Base-by-base conservation (phyloP, 2,329 filamentous ascomycete species). In the Fonsecaea monophora region DNA sequence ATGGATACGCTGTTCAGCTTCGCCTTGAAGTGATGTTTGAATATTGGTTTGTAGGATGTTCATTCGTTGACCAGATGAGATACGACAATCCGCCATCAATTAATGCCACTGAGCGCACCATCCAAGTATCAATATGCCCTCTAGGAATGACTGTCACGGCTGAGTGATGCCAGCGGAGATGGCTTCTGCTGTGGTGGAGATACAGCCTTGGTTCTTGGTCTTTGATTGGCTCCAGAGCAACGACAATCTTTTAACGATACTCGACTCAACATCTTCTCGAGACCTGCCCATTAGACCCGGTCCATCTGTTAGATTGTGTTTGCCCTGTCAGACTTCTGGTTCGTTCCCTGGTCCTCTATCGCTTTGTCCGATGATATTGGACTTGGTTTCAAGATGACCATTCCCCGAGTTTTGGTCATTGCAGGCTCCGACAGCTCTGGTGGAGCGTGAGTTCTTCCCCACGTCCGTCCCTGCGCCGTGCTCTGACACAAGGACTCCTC, bases 381-480 rank as follows among this genome's bases (percentile, higher is more conserved):
- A 7, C 45, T 15, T 35, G 42, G 15, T 4, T 15, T 61, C 63
- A 73, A 61, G 59, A 80, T 80, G 77, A 72, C 76, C 50, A 70
- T 77, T 59, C 79, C 82, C 72, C 82, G 89, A 66, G 88, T 96
- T 54, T 82, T 97, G 64, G 87, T 95, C 18, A 91, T 97, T 74
- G 93, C 93, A 58, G 93, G 93, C 69, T 96, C 92, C 32, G 93
- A 97, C 80, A 92, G 91, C 80, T 96, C 92, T 34, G 93, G 93
- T 75, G 93, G 93, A 82, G 93, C 93, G 91, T 91, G 83, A 81
- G 89, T 85, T 61, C 84, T 48, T 66, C 62, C 66, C 62, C 53
- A 59, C 60, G 35, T 60, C 25, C 53, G 40, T 69, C 35, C 57
- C 55, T 59, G 58, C 21, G 70, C 13, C 45, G 37, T 59, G 58